phyloP scores from a whole-genome alignment of 148 eudicot species.

The Fagopyrum esculentum region DNA sequence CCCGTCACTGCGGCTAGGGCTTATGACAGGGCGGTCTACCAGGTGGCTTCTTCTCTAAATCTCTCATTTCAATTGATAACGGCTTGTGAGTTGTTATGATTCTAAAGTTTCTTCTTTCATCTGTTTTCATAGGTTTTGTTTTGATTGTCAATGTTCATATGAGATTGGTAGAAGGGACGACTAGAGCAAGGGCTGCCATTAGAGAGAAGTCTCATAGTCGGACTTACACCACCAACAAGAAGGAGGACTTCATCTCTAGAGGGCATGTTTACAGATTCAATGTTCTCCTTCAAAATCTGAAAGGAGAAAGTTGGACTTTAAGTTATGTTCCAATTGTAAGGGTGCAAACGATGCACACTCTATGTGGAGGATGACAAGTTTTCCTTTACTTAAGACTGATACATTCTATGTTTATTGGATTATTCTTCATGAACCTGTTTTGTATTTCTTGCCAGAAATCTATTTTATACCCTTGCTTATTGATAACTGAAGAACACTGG shows the following conservation, averaged over 20 bases:
- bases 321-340: slow-evolving; percentile 56
- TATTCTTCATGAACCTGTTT: slow-evolving; percentile 5
- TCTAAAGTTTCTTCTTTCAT: neutral
- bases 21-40: no score
- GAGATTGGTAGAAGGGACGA: slow-evolving; percentile 37
- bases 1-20: no score
- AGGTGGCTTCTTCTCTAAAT: no score
- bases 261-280: slow-evolving; percentile 47
- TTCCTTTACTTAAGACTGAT: neutral
- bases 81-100: neutral
- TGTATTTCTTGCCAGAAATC: neutral
- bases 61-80: no score
- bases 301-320: slow-evolving; percentile 68
- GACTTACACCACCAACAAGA: slow-evolving; percentile 17
- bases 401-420: neutral
- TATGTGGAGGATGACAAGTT: slow-evolving; percentile 85
- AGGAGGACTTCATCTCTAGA: slow-evolving; percentile 39
- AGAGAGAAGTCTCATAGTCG: slow-evolving; percentile 30
- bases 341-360: slow-evolving; percentile 44
- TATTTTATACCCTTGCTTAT: neutral
- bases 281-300: slow-evolving; percentile 58
- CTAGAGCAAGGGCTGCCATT: slow-evolving; percentile 55
- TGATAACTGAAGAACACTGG: neutral
- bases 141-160: neutral
- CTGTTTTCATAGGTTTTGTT: neutral